A percentile compares a stretch with the other conserved stretches of the same genome.
phyloP scores from a whole-genome alignment of 129 eudicot genomes.

The Cynara cardunculus region DNA sequence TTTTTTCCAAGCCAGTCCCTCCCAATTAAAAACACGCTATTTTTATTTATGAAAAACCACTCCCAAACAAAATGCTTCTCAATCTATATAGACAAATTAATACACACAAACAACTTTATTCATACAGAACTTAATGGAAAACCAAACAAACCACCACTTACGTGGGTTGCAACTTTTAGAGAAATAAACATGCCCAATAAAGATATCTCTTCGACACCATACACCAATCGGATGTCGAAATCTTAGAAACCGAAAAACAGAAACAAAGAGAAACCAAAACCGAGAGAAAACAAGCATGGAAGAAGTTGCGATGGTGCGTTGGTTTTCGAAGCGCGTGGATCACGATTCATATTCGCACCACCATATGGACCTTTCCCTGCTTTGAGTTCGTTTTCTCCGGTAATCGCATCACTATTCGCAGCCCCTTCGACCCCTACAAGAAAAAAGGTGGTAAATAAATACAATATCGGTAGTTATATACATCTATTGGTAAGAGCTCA shows the following conservation, averaged over 20 bases:
- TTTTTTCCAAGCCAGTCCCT: too few relatives aligned
- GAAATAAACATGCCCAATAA: neutral
- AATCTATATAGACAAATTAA: too few relatives aligned
- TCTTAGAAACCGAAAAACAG: conserved; percentile 12
- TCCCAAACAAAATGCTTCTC: too few relatives aligned
- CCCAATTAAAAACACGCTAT: too few relatives aligned
- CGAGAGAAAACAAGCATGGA: neutral
- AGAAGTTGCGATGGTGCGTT: conserved; percentile 1
- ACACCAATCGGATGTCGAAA: conserved; percentile 2
- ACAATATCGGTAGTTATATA: neutral
- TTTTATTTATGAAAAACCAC: too few relatives aligned
- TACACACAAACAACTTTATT: too few relatives aligned
- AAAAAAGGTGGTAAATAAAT: neutral
- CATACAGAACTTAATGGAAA: too few relatives aligned
- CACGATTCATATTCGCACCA: conserved; percentile 19
- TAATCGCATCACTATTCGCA: neutral
- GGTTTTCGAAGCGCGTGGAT: conserved; percentile 11
- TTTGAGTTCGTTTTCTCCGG: neutral
- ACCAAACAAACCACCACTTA: neutral
- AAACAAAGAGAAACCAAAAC: conserved; percentile 9
- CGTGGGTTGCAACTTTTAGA: neutral
- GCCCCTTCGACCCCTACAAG: neutral
- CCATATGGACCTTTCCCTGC: conserved; percentile 28
- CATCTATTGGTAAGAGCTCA: neutral
- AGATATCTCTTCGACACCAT: neutral